Base-by-base conservation (phyloP, 2,329 filamentous ascomycete species). In the Fonsecaea multimorphosa region DNA sequence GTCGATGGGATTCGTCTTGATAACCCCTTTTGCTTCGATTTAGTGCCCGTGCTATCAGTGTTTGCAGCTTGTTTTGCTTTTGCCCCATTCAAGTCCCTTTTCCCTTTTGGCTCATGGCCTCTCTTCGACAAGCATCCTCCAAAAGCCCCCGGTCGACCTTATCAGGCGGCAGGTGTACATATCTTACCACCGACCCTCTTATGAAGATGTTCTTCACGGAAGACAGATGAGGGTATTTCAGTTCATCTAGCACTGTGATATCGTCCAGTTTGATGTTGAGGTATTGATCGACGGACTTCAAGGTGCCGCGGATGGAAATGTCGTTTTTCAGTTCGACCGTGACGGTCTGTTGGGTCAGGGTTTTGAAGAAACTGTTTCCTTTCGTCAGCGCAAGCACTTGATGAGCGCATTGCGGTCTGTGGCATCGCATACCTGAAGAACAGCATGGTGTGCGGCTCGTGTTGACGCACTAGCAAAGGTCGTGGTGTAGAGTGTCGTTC, bases 321-420 rank as follows among this genome's bases (percentile, higher is more conserved):
- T 99, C 95, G 79, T 99, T 99, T 83, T 99, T 99, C 78, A 99
- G 91, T 84, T 99, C 95, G 77, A 99, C 93, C 54, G 93, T 98
- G 76, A 99, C 93, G 83, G 96, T 89, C 73, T 95, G 91, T 83
- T 97, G 95, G 78, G 97, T 96, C 75, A 98, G 91, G 61, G 94
- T 98, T 81, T 98, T 98, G 88, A 98, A 98, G 84, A 97, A 98
- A 83, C 67, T 69, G 54, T 27, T n/a, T 24, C 19, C 19, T 24
- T 5, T 14, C 3, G 40, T 49, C 8, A 49, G 44, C 11, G 19
- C 44, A 49, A 11, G 19, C 38, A 12, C 24, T 40, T 38, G 24
- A 27, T 52, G n/a, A 34, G 11, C 56, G 27, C n/a, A 56, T 16
- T n/a, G 38, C 8, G 36, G 34, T 34, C 8, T 31, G 31, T 27